Base-by-base conservation (phyloP, 371 early-diverging fungal genomes). In the Haplosporangium sp. region DNA sequence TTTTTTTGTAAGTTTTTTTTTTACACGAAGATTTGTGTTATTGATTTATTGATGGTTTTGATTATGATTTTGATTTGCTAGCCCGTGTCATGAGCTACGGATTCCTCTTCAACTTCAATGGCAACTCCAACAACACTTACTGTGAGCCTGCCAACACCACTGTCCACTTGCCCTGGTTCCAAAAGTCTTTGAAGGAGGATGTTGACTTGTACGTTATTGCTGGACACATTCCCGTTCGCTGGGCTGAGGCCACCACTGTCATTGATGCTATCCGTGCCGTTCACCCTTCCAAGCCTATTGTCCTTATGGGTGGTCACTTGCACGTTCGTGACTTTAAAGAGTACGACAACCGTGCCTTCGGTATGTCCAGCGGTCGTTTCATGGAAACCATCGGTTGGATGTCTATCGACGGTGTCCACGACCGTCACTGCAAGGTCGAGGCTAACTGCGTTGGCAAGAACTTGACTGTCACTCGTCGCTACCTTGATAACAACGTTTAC, bases 351-450 rank as follows among this genome's bases (percentile, higher is more conserved):
- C 86, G 87, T 72, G 88, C 87, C 11, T 88, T 83, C 67, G 91
- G 87, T 45, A 77, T 91, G 42, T 84, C 87, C 50, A 83, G 86
- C 38, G 91, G 91, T 48, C 85, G 88, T 10, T 89, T 86, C 83
- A 70, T 91, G 76, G 90, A 91, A 53, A 88, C 91, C 17, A 53
- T 91, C 60, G 91, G 88, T 2, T 89, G 86, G 75, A 77, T 89
- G 74, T 91, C 91, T 19, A 72, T 86, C 13, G 45, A 58, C 27
- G 76, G 78, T 20, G 55, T 78, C 17, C 74, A 62, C 50, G 74
- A 77, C 39, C 63, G 71, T n/a, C n/a, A 42, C 13, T 72, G 74
- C 65, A 64, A 50, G 17, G 61, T 69, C 10, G 83, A 77, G 65
- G 27, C 71, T 37, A 69, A 65, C 48, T 74, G 77, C 58, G 27